Evolutionary conservation across 176 grass and related monocot genomes (phyloP).

Genomic region (Microstegium vimineum): DNA sequence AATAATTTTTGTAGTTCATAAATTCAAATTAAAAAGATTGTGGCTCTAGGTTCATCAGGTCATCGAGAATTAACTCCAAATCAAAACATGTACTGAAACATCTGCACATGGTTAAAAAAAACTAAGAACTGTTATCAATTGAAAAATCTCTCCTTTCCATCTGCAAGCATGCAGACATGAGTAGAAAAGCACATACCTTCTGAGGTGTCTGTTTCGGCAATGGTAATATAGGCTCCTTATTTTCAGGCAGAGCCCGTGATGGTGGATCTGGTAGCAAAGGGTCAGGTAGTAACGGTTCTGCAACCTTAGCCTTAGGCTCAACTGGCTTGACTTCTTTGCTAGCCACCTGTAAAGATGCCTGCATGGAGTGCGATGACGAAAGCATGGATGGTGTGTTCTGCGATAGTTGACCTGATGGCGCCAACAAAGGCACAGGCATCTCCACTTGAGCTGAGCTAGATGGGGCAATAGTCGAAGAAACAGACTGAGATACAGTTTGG

Average conservation of each 20-base stretch:
- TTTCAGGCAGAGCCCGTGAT: conserved; percentile 37
- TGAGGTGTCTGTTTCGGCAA: conserved; percentile 56
- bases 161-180: background rate
- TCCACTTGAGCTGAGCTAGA: conserved; percentile 48
- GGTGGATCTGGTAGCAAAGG: conserved; percentile 53
- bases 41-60: background rate
- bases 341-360: conserved; percentile 41
- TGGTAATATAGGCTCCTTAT: conserved; percentile 75
- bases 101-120: background rate
- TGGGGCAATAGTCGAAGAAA: conserved; percentile 29
- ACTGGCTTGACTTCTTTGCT: conserved; percentile 36
- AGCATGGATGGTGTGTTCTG: conserved; percentile 49
- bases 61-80: background rate
- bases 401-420: conserved; percentile 50
- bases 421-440: conserved; percentile 42
- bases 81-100: background rate
- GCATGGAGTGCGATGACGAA: conserved; percentile 49
- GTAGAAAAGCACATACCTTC: conserved; percentile 34
- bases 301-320: conserved; percentile 36
- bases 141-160: background rate
- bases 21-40: background rate
- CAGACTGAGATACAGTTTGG: conserved; percentile 45
- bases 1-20: background rate
- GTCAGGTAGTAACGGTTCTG: conserved; percentile 52
- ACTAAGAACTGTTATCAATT: background rate